These are phyloP conservation scores for Blastobotrys apis DNA, from an alignment of 1,139 yeast species.

Conservation along the genomic window DNA sequence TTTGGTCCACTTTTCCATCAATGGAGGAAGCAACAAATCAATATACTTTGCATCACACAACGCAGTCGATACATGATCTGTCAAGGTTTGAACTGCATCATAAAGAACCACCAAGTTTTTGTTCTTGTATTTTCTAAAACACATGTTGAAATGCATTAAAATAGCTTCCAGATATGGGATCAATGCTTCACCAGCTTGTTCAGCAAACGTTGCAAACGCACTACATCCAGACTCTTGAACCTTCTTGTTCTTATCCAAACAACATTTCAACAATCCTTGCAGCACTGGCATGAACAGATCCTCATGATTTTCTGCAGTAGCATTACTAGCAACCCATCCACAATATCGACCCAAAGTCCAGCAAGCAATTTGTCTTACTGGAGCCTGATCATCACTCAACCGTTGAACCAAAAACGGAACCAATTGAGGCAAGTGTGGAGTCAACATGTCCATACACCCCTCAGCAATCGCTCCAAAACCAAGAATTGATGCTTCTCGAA, in stretches of 20 bases:
- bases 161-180: slow-evolving; percentile 60
- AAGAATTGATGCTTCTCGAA: slow-evolving; percentile 86
- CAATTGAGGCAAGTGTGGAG: slow-evolving; percentile 69
- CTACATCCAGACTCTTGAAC: slow-evolving; percentile 95
- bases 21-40: slow-evolving; percentile 67
- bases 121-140: slow-evolving; percentile 75
- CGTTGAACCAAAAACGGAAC: slow-evolving; percentile 84
- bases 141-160: slow-evolving; percentile 62
- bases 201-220: slow-evolving; percentile 78
- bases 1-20: slow-evolving; percentile 72
- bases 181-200: slow-evolving; percentile 61
- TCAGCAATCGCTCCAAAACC: slow-evolving; percentile 95
- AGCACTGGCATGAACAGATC: slow-evolving; percentile 72
- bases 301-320: slow-evolving; percentile 60
- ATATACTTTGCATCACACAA: slow-evolving; percentile 54
- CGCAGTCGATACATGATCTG: slow-evolving; percentile 59
- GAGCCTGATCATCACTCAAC: slow-evolving; percentile 68
- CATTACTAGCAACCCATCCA: slow-evolving; percentile 55
- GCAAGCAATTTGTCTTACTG: slow-evolving; percentile 89
- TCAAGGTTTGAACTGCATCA: slow-evolving; percentile 90
- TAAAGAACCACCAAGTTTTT: slow-evolving; percentile 76
- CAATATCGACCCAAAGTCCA: slow-evolving; percentile 92
- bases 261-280: slow-evolving; percentile 67
- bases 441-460: slow-evolving; percentile 72
- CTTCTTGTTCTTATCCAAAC: slow-evolving; percentile 77